Evolutionary conservation across 2,329 filamentous ascomycete genomes (phyloP).

Genomic region (Aspergillus sp.): DNA sequence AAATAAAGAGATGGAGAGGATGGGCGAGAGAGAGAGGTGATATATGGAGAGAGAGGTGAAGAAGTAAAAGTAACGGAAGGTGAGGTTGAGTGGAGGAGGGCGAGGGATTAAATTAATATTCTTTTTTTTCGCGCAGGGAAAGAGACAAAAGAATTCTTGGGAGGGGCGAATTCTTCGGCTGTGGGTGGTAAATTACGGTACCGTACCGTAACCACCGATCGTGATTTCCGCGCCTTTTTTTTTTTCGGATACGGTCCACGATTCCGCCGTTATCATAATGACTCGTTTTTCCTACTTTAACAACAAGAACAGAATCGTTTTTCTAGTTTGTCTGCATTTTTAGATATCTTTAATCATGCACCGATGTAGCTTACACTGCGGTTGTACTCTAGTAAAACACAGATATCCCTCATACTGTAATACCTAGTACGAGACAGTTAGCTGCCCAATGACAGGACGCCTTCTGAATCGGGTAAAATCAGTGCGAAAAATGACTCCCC

Average conservation of each 20-base stretch:
- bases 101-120: constrained; percentile 1
- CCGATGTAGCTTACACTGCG: too few relatives aligned
- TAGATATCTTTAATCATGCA: too few relatives aligned
- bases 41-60: constrained; percentile 22
- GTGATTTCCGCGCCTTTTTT: neutral
- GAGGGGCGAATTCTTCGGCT: neutral
- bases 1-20: constrained; percentile 10
- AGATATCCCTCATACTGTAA: neutral
- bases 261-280: neutral
- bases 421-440: neutral
- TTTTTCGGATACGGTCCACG: neutral
- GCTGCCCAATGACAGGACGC: neutral
- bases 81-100: neutral
- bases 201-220: neutral
- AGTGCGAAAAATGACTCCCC: constrained; percentile 5
- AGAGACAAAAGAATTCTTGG: neutral
- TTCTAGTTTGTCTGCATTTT: too few relatives aligned
- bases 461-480: neutral
- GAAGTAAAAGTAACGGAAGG: constrained; percentile 14
- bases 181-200: neutral
- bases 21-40: constrained; percentile 10
- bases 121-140: neutral
- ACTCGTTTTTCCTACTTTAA: neutral
- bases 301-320: too few relatives aligned
- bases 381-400: neutral